Base-by-base conservation (phyloP, 2,329 filamentous ascomycete species). In the Diaporthe sp. region DNA sequence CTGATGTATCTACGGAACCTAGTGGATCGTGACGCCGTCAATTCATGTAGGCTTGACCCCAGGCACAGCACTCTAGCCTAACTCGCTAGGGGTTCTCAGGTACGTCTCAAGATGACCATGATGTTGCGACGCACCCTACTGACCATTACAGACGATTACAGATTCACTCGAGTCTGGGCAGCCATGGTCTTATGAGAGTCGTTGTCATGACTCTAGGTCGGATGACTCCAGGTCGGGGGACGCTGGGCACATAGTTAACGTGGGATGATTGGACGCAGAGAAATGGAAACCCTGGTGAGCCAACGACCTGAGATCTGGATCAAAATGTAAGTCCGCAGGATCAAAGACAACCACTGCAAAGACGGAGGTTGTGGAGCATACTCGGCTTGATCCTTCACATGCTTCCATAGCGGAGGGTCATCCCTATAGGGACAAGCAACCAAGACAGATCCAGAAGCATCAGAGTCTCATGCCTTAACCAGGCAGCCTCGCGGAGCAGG, bases 401-500 rank as follows among this genome's bases (percentile, higher is more conserved):
- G 27, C 50, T 71, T 71, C 68, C 50, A 58, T 65, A 71, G 56
- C 44, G 72, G 50, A 65, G 50, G 35, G 50, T 22, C 30, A 37
- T n/a, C 58, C 68, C 39, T 47, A 51, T 71, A 71, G 68, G 58
- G 58, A 66, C 35, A 47, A 44, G n/a, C 35, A 47, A 44, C 27
- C 35, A 32, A 71, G 56, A 63, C 56, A 55, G 58, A 47, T 63
- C 70, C 70, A 71, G 70, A 71, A 71, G 32, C 44, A 53, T 55
- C 35, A 39, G 6, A 32, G 56, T 71, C 70, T 63, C 30, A n/a
- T 53, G 59, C 35, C 58, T 27, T 44, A 13, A 32, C 5, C 44
- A 30, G 35, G 37, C 32, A n/a, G 47, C 42, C 42, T 32, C 30
- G 35, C 56, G 56, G 69, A 39, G 55, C 12, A 51, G 55, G 30